A percentile compares a stretch with the other conserved stretches of the same genome.
Evolutionary conservation across 192 early-diverging fungal species (phyloP).

Genomic region (Entomortierella beljakovae): DNA sequence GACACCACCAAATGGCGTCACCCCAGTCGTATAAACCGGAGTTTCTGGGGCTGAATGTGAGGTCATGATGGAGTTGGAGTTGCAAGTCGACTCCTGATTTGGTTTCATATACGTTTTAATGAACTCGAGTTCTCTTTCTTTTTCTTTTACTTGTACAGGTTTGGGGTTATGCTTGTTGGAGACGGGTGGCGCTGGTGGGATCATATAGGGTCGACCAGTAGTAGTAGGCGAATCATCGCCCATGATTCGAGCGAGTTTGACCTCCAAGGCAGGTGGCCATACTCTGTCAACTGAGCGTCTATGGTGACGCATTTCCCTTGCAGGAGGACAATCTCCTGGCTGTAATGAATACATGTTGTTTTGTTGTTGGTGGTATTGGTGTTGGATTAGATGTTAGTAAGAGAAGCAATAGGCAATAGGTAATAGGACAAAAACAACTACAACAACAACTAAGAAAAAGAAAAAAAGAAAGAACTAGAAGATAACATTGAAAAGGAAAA

Average conservation of each 20-base stretch:
- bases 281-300: conserved; percentile 37
- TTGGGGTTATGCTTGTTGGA: not conserved
- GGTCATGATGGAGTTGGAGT: not conserved
- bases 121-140: not conserved
- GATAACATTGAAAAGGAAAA: not conserved
- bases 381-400: not conserved
- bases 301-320: conserved; percentile 28
- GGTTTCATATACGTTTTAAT: not conserved
- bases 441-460: too few species aligned
- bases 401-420: not conserved
- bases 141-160: too few species aligned
- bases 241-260: conserved; percentile 30
- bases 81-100: conserved; percentile 2
- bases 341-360: not conserved
- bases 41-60: conserved; percentile 5
- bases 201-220: conserved; percentile 9
- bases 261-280: conserved; percentile 47
- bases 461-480: too few species aligned
- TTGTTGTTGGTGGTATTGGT: not conserved
- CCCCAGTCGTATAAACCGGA: not conserved
- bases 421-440: too few species aligned
- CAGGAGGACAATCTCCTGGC: conserved; percentile 5
- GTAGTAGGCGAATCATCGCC: conserved; percentile 21
- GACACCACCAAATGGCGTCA: too few species aligned
- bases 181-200: conserved; percentile 36